Evolutionary conservation across 2,329 filamentous ascomycete genomes (phyloP).

Genomic region (Onygenales sp.): DNA sequence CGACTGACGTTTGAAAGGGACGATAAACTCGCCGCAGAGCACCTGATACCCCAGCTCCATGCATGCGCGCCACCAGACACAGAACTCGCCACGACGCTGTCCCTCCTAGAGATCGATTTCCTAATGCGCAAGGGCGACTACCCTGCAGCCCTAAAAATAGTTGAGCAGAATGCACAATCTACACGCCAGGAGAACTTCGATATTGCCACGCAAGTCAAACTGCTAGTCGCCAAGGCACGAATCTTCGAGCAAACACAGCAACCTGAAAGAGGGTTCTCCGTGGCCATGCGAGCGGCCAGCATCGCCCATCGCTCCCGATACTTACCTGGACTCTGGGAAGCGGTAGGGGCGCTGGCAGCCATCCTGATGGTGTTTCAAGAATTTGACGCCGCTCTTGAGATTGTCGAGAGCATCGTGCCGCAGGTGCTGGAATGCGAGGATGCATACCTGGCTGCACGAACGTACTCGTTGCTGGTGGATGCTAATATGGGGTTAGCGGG

Average conservation of each 20-base stretch:
- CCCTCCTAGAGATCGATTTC: constrained; percentile 52
- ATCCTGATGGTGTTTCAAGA: constrained; percentile 63
- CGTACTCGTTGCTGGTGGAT: constrained; percentile 65
- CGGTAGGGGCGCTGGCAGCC: constrained; percentile 56
- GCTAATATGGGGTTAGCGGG: constrained; percentile 71
- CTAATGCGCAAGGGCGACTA: constrained; percentile 46
- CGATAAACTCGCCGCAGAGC: constrained; percentile 47
- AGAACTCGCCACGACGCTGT: constrained; percentile 51
- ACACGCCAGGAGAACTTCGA: constrained; percentile 49
- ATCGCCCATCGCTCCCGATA: constrained; percentile 62
- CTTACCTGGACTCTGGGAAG: constrained; percentile 62
- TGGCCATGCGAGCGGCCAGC: constrained; percentile 64
- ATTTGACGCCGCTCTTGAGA: constrained; percentile 54
- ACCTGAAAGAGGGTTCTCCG: constrained; percentile 65
- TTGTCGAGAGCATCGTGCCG: constrained; percentile 63
- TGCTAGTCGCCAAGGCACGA: constrained; percentile 63
- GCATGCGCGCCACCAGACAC: constrained; percentile 45
- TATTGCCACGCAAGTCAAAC: constrained; percentile 57
- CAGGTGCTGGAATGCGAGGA: constrained; percentile 66
- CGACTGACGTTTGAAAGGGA: constrained; percentile 30
- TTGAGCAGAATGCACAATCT: constrained; percentile 45
- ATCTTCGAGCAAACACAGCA: constrained; percentile 60
- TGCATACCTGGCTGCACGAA: constrained; percentile 49
- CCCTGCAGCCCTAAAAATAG: constrained; percentile 41
- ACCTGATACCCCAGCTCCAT: constrained; percentile 49